These are phyloP conservation scores for Striga hermonthica DNA, from an alignment of 305 asterid genomes.

Conservation along the genomic window DNA sequence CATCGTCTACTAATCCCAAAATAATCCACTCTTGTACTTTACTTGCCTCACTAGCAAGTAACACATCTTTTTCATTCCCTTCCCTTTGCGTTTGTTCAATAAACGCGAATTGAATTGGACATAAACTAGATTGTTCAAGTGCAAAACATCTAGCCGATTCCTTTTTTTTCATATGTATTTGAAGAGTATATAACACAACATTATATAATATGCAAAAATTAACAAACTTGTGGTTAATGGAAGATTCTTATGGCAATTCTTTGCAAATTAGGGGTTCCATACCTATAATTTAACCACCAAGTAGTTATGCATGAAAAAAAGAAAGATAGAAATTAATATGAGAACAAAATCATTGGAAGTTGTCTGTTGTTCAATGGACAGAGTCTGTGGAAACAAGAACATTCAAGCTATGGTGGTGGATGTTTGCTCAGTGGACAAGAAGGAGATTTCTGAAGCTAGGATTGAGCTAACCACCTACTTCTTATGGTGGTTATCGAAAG, in stretches of 20 bases:
- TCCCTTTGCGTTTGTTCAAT: background rate
- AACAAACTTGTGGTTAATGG: constrained; percentile 13
- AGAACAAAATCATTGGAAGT: background rate
- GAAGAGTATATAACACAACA: background rate
- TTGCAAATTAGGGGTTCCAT: background rate
- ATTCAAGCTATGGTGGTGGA: no score
- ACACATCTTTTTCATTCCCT: background rate
- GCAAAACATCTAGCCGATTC: background rate
- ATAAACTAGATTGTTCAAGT: no score
- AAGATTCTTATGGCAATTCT: constrained; percentile 16
- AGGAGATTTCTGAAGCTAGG: no score
- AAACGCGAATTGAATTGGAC: background rate
- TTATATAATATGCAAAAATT: background rate
- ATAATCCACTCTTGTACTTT: background rate
- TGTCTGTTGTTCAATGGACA: no score
- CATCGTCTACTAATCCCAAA: background rate
- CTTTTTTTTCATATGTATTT: background rate
- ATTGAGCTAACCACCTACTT: no score
- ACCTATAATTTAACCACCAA: background rate
- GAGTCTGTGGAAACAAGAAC: no score
- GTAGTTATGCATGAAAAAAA: background rate
- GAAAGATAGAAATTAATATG: background rate
- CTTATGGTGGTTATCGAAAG: no score
- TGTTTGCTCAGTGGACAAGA: no score
- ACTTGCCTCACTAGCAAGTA: background rate